Percentiles rank a stretch among this genome's conserved stretches.
Evolutionary conservation across 331 rosid species (phyloP).

Genomic region (Stylosanthes scabra): DNA sequence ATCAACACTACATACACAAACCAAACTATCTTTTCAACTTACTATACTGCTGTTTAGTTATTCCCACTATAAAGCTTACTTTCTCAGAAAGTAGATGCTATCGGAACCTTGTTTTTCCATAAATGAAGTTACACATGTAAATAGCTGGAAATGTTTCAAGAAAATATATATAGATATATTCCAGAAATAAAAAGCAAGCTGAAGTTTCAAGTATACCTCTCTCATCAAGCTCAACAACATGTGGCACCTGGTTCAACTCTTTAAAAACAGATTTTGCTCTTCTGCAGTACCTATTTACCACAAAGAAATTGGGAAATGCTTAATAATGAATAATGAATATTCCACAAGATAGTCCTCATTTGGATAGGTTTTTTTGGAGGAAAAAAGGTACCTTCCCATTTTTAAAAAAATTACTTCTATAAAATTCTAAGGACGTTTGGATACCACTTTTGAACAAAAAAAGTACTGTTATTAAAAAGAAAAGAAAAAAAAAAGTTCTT

Average conservation of each 20-base stretch:
- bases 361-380: no score
- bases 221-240: conserved; percentile 83
- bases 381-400: no score
- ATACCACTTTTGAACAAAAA: no score
- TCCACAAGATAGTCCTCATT: not conserved
- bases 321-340: conserved; percentile 2
- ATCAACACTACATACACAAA: conserved; percentile 23
- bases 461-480: no score
- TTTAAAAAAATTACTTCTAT: no score
- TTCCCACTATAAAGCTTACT: not conserved
- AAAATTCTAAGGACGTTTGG: no score
- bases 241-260: conserved; percentile 72
- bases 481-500: no score
- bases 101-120: not conserved
- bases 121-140: conserved; percentile 11
- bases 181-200: not conserved
- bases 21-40: conserved; percentile 16
- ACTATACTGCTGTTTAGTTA: not conserved
- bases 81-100: conserved; percentile 1
- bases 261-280: conserved; percentile 87
- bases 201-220: conserved; percentile 61
- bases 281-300: conserved; percentile 67
- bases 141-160: conserved; percentile 12
- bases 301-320: conserved; percentile 17
- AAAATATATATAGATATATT: not conserved